Base-by-base conservation (phyloP, 2,329 filamentous ascomycete genomes). In the Fusarium floridanum region DNA sequence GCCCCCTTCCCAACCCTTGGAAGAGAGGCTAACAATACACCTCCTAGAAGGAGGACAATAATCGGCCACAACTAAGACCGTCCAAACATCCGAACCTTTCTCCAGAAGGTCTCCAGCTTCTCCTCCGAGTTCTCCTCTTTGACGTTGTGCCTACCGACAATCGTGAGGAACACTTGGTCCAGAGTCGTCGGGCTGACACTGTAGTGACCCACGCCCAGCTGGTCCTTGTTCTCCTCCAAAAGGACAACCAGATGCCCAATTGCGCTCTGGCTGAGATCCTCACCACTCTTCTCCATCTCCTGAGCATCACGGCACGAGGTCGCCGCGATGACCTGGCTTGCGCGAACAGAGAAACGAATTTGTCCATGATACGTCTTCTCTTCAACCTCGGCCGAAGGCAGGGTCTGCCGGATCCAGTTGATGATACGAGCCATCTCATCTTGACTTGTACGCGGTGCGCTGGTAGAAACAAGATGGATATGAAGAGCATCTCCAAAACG, bases 111-210 rank as follows among this genome's bases (percentile, higher is more conserved):
- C 29, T 78, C 76, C 62, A 81, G 72, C 68, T 82, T 76, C 16
- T 80, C 80, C 16, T 84, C 85, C 61, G 88, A 89, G 24, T 89
- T 88, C 84, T 96, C 95, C 81, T 97, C 94, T 74, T 91, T 86
- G 8, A 96, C 89, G 81, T 95, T 91, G 81, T 97, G 93, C 82
- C 91, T 89, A 2, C 92, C 92, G 0, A 98, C 95, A 80, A 98
- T 97, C 29, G 89, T 89, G 81, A 98, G 83, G 83, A 98, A 98
- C 0, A 98, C 95, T 82, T 98, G 94, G 80, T 98, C 95, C 48
- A 98, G 84, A 17, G 94, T 97, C 20, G 95, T 97, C 27, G 94
- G 94, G 67, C 91, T 93, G 74, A 98, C 94, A 60, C 93, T 95
- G 83, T 96, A 98, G 82, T 97, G 94, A 80, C 94, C 92, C 57